phyloP scores from a whole-genome alignment of 331 rosid genomes.

The Stylosanthes scabra region DNA sequence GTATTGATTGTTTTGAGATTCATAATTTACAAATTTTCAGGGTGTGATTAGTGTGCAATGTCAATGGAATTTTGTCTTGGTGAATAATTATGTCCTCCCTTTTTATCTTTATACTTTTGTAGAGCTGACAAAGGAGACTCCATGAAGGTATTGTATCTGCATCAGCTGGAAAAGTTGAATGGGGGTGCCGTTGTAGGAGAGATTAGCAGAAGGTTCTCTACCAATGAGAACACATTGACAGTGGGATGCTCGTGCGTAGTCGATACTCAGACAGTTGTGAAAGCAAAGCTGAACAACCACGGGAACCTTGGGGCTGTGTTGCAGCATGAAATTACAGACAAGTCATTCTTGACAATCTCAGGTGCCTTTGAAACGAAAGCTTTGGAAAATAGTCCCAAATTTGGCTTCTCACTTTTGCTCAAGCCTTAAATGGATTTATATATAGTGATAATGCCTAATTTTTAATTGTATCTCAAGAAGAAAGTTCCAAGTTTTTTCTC shows the following conservation, averaged over 20 bases:
- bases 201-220: constrained; percentile 70
- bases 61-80: constrained; percentile 12
- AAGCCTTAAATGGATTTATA: constrained; percentile 57
- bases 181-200: constrained; percentile 83
- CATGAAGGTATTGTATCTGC: constrained; percentile 65
- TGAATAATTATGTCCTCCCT: background rate
- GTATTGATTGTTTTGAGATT: constrained; percentile 31
- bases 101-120: constrained; percentile 30
- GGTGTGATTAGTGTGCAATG: background rate
- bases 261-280: constrained; percentile 63
- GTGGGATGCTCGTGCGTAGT: constrained; percentile 77
- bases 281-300: constrained; percentile 82
- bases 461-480: no score
- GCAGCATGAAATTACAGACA: constrained; percentile 60
- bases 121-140: constrained; percentile 94
- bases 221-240: constrained; percentile 78
- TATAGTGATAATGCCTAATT: no score
- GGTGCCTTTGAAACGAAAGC: constrained; percentile 74
- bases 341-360: constrained; percentile 66
- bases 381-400: constrained; percentile 69
- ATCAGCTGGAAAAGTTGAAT: constrained; percentile 55
- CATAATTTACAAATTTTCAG: background rate
- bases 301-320: constrained; percentile 76
- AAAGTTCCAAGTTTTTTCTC: no score
- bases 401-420: constrained; percentile 80